Evolutionary conservation across 2,329 filamentous ascomycete species (phyloP), one percentile per base, ranked within the genome.

Genomic region (Monosporascus sp.): DNA sequence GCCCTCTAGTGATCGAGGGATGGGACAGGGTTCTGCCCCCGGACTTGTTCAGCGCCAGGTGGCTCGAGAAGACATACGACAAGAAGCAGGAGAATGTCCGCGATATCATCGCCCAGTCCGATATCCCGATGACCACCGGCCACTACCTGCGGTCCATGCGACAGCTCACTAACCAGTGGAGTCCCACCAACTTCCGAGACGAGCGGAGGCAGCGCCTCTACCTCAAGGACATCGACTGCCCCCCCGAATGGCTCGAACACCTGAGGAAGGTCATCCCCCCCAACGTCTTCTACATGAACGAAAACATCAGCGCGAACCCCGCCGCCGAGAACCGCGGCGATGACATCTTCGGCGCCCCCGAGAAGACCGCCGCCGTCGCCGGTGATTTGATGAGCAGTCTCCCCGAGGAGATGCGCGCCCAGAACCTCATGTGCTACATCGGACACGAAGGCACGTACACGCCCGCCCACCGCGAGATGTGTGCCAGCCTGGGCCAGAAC

Each of bases 371-470:
- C 49, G 88, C 87, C 2, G 82, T 85, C 46, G 87, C 91, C 2
- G 93, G 93, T 7, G 94, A 99, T 66, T 73, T 99, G 37, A 99
- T 99, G 94, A 96, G 91, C 68, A 92, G 88, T 63, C 78, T 99
- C 5, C 91, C 91, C 1, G 74, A 80, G 44, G 83, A 87, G 43
- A 97, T 97, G 90, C 87, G 91, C 48, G 94, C 94, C 1, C 86
- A 96, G 66, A 99, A 99, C 58, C 78, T 99, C 61, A 97, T 97
- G 94, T 97, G 93, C 69, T 99, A 99, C 65, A 87, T 97, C 63
- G 94, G 94, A 0, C 93, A 97, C 64, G 94, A 99, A 74, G 94
- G 94, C 6, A 99, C 94, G 1, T 97, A 93, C 66, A 99, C 94
- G 0, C 93, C 94, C 9, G 86, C 92, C 1, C 94, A 99, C 72